phyloP scores from a whole-genome alignment of 805 yeast genomes.

The Yamadazyma akitaensis region DNA sequence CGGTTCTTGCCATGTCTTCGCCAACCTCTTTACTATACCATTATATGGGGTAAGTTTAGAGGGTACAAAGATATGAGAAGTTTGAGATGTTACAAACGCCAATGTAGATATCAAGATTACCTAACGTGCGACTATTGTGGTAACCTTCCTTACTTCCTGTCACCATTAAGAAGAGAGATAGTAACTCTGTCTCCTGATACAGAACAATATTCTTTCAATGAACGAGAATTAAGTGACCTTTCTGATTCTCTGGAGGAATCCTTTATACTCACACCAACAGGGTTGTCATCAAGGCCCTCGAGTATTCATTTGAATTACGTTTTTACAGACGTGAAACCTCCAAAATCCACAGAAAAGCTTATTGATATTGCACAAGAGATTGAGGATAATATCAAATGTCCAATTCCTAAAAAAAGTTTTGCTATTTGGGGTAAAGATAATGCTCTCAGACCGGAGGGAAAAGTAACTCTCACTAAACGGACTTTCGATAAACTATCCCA shows the following conservation, averaged over 20 bases:
- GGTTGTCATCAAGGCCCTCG: not conserved
- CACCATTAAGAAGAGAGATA: conserved; percentile 13
- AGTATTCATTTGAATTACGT: not conserved
- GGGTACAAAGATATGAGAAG: conserved; percentile 14
- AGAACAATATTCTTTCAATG: not conserved
- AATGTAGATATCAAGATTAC: conserved; percentile 3
- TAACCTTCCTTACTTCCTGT: conserved; percentile 15
- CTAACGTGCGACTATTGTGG: conserved; percentile 15
- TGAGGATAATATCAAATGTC: not conserved
- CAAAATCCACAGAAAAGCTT: not conserved
- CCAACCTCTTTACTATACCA: not conserved
- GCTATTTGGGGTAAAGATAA: not conserved
- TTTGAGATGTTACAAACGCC: conserved; percentile 7
- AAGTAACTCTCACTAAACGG: not conserved
- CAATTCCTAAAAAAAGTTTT: not conserved
- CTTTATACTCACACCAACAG: not conserved
- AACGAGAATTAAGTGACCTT: not conserved
- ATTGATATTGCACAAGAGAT: not conserved
- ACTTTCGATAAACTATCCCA: not conserved
- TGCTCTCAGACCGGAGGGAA: not conserved
- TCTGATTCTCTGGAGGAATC: not conserved
- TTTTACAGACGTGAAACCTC: not conserved
- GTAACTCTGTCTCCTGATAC: not conserved
- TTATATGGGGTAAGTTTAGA: conserved; percentile 8
- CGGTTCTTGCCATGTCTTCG: not conserved